Base-by-base conservation (phyloP, 495 filamentous ascomycete genomes). In the Aspergillus cavernicola region DNA sequence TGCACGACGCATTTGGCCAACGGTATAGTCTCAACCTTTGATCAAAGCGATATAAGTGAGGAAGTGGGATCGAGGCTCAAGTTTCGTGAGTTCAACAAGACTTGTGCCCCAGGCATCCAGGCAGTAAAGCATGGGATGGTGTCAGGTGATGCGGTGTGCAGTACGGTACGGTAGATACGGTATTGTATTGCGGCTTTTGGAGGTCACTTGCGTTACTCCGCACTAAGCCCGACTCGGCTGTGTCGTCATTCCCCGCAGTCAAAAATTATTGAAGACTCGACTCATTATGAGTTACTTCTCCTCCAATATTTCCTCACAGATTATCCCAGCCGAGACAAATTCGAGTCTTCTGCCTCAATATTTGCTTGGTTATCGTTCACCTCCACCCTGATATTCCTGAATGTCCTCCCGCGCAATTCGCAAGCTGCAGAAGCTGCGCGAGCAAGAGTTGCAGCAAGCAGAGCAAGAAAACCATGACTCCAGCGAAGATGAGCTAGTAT, bases 341-440 rank as follows among this genome's bases (percentile, higher is more conserved):
- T 4, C 3, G 1, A n/a, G 13, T 12, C 2, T 10, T 33, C n/a
- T 18, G 44, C 15, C 15, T 23, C 15, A 12, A 0, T 16, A 13
- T 49, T 8, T 3, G 23, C 18, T 39, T 26, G 22, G 9, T 1
- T 16, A 10, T n/a, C 6, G 3, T 13, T 11, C 12, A 15, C 20
- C 36, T 4, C n/a, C n/a, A n/a, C n/a, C 20, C 4, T 36, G 19
- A 28, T 19, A 15, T 24, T 24, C 38, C 43, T 54, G 53, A 41
- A 95, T 95, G 90, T 92, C 89, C 32, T 89, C 84, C 24, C 81
- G 90, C 54, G 88, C 90, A 28, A 66, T 93, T 44, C 81, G 89
- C 40, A 90, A 88, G 68, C 72, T 91, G 36, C 87, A 90, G 57
- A 82, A 75, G 59, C 75, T 81, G 66, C 72, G 73, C 44, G 79